Percentiles rank a stretch among this genome's conserved stretches.
Conservation (phyloP, 1,284 basidiomycete species). For the Sporisorium sorghi region DNA sequence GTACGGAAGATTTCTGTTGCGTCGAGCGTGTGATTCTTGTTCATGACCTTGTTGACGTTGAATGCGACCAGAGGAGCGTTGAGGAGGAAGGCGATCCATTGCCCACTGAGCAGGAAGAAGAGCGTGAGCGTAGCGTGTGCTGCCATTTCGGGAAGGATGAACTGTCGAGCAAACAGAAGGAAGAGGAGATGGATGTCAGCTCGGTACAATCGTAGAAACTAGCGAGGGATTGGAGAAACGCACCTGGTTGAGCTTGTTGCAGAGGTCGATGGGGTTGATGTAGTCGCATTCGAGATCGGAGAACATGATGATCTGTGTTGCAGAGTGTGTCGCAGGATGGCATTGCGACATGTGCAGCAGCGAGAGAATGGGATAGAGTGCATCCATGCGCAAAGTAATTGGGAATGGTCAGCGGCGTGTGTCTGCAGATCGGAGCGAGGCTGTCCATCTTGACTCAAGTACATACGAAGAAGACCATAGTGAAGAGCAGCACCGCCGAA, state of each 20-base stretch:
- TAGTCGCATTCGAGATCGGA: constrained; percentile 75
- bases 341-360: neutral
- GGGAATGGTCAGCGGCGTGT: constrained; percentile 8
- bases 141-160: constrained; percentile 95
- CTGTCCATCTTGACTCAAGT: too few relatives aligned
- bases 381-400: neutral
- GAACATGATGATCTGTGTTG: constrained; percentile 96
- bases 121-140: constrained; percentile 85
- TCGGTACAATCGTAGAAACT: neutral
- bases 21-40: constrained; percentile 97
- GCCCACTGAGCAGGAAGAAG: constrained; percentile 78
- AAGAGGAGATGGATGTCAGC: neutral
- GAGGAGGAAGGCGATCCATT: constrained; percentile 93
- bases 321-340: neutral
- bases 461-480: constrained; percentile 69
- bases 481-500: constrained; percentile 67
- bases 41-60: constrained; percentile 96
- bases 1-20: constrained; percentile 99
- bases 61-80: constrained; percentile 90
- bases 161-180: constrained; percentile 73
- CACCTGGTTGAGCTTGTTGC: constrained; percentile 99
- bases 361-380: neutral
- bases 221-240: constrained; percentile 23
- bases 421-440: neutral
- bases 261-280: constrained; percentile 99